A percentile compares a stretch with the other conserved stretches of the same genome.
phyloP scores from a whole-genome alignment of 192 early-diverging fungal genomes.

The Coemansia sp. region DNA sequence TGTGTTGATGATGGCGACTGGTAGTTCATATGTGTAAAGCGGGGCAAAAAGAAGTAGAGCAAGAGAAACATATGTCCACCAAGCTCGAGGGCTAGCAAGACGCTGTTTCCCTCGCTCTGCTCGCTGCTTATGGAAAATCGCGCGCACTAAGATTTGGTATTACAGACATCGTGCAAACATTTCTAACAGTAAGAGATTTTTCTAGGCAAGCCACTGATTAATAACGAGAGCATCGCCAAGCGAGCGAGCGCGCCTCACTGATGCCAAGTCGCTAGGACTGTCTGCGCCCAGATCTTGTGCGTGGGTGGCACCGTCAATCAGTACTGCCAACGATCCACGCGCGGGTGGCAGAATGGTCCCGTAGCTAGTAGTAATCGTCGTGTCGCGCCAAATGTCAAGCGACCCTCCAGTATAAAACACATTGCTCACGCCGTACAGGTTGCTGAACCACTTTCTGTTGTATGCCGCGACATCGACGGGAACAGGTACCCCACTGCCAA shows the following conservation, averaged over 20 bases:
- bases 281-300: conserved; percentile 29
- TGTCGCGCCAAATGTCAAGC: conserved; percentile 62
- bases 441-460: conserved; percentile 38
- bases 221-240: conserved; percentile 28
- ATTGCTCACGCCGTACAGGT: conserved; percentile 32
- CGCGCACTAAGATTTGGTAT: not conserved
- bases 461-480: conserved; percentile 42
- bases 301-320: conserved; percentile 44
- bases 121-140: not conserved
- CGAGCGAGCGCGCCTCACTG: conserved; percentile 19
- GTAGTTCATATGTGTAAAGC: not conserved
- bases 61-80: not conserved
- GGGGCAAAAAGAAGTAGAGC: not conserved
- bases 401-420: conserved; percentile 66
- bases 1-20: not conserved
- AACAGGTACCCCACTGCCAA: conserved; percentile 23
- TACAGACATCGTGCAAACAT: not conserved
- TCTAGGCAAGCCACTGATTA: conserved; percentile 12
- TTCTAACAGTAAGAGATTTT: not conserved
- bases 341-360: conserved; percentile 13
- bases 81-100: not conserved
- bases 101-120: not conserved
- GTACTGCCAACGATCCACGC: conserved; percentile 9
- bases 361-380: conserved; percentile 38
- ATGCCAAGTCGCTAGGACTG: conserved; percentile 17